Evolutionary conservation across 140 eudicot genomes (phyloP), one percentile per base, ranked within the genome.

Genomic region (Artemisia princeps): DNA sequence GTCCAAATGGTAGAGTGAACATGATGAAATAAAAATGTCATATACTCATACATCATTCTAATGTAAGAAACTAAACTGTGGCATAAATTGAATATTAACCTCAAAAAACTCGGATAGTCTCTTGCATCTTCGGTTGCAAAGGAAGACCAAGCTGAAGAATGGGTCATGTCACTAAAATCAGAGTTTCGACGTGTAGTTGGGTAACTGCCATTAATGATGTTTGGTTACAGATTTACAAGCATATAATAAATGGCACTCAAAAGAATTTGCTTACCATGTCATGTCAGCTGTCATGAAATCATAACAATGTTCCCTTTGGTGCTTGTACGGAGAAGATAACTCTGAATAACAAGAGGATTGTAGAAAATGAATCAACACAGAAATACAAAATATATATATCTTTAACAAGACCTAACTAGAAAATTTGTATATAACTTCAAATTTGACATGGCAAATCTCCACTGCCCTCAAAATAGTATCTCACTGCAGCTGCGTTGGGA

Each of bases 101-200:
- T 88, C 58, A 65, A 69, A 64, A 78, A 66, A 72, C 85, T 81
- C 73, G 79, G 52, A 68, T 65, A 56, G 61, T 83, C 87, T 56
- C 77, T 74, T 44, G 80, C 69, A 53, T 81, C 84, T 71, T 85
- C 81, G 70, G 56, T 65, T 28, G 55, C 57, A 64, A 78, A 76
- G 72, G 66, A 71, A 48, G 85, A 48, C 87, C 85, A 72, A 26
- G 73, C 68, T 67, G 77, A 80, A 76, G 51, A 63, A 67, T 51
- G 66, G 8, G 56, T 62, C 62, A 52, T 72, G 58, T 80, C 78
- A 60, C 82, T 73, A 55, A 69, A 74, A 66, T 59, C 80, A 60
- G 52, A 49, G 68, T 40, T 71, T 64, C 70, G 67, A 52, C 48
- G 67, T 22, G 69, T 16, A 46, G 65, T 52, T 8, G 76, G 78